These are phyloP conservation scores for Aspergillus flavus DNA, from an alignment of 2,329 filamentous ascomycete genomes.

Conservation along the genomic window DNA sequence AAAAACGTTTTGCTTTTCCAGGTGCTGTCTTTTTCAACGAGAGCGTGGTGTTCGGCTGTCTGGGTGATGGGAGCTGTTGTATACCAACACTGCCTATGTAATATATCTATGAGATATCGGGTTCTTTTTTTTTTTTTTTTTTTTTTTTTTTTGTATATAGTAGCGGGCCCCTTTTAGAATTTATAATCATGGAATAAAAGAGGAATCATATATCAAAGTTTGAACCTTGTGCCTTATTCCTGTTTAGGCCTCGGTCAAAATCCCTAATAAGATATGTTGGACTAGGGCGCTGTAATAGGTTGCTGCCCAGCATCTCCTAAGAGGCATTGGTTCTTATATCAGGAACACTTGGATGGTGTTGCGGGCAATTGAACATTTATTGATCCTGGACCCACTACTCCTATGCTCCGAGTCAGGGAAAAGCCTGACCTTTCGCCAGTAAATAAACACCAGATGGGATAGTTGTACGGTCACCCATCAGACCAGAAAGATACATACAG, in stretches of 20 bases:
- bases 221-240: neutral
- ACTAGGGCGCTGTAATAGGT: neutral
- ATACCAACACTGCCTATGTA: slow-evolving; percentile 3
- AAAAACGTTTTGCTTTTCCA: neutral
- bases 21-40: neutral
- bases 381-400: slow-evolving; percentile 1
- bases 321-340: neutral
- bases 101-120: slow-evolving; percentile 8
- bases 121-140: slow-evolving; percentile 2
- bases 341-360: neutral
- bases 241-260: neutral
- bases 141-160: slow-evolving; percentile 7
- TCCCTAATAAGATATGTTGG: neutral
- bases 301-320: neutral
- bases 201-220: neutral
- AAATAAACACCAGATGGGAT: neutral
- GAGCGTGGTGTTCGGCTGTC: neutral
- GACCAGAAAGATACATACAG: slow-evolving; percentile 3
- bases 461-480: neutral
- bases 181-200: neutral
- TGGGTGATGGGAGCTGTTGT: neutral
- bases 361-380: neutral
- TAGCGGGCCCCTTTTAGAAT: slow-evolving; percentile 3
- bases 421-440: neutral
- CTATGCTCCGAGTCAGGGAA: neutral